Conservation (phyloP, 2,329 filamentous ascomycete genomes). For the Acarospora socialis region DNA sequence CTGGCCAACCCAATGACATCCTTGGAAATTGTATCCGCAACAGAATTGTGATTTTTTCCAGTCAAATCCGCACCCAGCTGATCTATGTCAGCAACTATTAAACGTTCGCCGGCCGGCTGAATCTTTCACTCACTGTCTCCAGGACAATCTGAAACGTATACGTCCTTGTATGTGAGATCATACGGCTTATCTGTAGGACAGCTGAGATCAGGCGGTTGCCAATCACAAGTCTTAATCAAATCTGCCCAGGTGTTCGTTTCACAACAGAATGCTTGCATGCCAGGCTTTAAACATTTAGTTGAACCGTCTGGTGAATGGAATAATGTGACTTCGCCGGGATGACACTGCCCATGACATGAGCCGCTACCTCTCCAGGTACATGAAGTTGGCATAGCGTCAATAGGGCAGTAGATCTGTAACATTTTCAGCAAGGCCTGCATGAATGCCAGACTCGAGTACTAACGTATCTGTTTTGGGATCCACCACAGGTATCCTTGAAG, state of each 20-base stretch:
- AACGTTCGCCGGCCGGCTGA: no score
- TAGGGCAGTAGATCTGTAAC: constrained; percentile 8
- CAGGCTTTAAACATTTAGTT: neutral
- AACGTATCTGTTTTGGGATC: no score
- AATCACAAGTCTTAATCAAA: constrained; percentile 2
- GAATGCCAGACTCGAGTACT: no score
- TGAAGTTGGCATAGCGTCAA: neutral
- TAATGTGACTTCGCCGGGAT: constrained; percentile 3
- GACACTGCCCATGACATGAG: constrained; percentile 5
- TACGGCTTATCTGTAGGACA: constrained; percentile 6
- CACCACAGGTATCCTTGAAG: no score
- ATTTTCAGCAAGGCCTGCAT: no score
- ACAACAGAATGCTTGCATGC: neutral
- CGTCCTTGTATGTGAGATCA: no score
- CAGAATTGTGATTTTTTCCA: no score
- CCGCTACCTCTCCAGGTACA: constrained; percentile 5
- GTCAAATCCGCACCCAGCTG: no score
- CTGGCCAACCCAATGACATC: constrained; percentile 10
- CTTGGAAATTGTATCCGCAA: no score
- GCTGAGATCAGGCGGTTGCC: neutral
- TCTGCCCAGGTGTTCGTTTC: constrained; percentile 2
- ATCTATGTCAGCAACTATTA: no score
- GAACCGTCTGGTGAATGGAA: constrained; percentile 1
- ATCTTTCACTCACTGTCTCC: no score
- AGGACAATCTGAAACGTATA: no score